A percentile compares a stretch with the other conserved stretches of the same genome.
Conservation (phyloP, 306 rosid species). For the Dicorynia guianensis region DNA sequence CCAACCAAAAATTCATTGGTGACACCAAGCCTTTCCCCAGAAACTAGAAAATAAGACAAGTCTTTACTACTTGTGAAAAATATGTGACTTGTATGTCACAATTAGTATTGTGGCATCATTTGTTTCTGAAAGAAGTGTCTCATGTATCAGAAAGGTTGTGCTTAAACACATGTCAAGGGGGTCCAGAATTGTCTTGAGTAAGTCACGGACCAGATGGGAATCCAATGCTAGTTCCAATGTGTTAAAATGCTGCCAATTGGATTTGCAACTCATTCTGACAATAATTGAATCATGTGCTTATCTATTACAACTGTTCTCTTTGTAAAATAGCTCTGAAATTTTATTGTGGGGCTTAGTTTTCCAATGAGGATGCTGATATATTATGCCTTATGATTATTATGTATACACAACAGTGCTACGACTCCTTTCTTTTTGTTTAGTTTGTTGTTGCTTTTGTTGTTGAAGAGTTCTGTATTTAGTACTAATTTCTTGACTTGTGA, state of each 20-base stretch:
- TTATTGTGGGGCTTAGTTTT: constrained; percentile 22
- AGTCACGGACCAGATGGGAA: constrained; percentile 9
- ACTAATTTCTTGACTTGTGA: constrained; percentile 20
- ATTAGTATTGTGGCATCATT: constrained; percentile 7
- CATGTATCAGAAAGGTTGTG: not conserved
- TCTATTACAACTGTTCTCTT: not conserved
- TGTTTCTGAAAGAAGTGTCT: not conserved
- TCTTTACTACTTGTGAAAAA: not conserved
- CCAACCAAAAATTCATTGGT: not conserved
- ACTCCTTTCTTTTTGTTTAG: not conserved
- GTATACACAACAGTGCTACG: not conserved
- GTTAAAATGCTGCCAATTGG: constrained; percentile 15
- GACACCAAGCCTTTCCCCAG: not conserved
- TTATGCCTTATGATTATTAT: not conserved
- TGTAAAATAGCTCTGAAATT: constrained; percentile 9
- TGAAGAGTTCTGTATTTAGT: constrained; percentile 34
- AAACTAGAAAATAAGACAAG: not conserved
- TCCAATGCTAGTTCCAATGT: not conserved
- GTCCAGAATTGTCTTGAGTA: constrained; percentile 8
- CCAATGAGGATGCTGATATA: not conserved
- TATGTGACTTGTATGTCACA: not conserved
- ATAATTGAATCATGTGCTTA: not conserved
- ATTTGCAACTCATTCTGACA: not conserved
- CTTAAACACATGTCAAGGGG: constrained; percentile 2
- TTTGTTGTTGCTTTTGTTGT: not conserved